Base-by-base conservation (phyloP, 441 rosid genomes). In the Pelargonium australe region DNA sequence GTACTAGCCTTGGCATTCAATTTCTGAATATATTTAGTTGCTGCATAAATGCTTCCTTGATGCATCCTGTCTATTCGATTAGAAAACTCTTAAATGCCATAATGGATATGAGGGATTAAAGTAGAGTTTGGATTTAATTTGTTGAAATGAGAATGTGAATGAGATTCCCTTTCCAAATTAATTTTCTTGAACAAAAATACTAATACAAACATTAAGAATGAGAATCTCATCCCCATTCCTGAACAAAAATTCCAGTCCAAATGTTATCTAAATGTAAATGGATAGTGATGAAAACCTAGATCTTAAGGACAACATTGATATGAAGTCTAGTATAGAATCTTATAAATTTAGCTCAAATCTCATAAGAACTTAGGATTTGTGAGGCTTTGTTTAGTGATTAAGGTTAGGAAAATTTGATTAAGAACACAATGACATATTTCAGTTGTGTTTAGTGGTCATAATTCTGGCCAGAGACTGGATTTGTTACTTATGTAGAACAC, bases 1-100 rank as follows among this genome's bases (percentile, higher is more conserved):
- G 99, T 89, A 80, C 53, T 65, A 0, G 14, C 72, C 75, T 69
- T 65, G 37, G 69, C 47, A 19, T 71, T 62, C 8, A 57, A 4
- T 65, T 63, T 78, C 73, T 65, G 70, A 57, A 23, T 31, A 31
- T 57, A 3, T 28, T 63, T 25, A 51, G 67, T 44, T 63, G 20
- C 64, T 43, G 40, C 41, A 13, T 62, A 68, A 53, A 73, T 63
- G 25, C 34, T 43, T 58, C 63, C 25, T 58, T 7, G 19, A 19
- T 20, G 63, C 31, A 17, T 55, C 61, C 20, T 58, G 20, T 8
- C 25, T 58, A 9, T 58, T 10, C 12, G 20, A 8, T 58, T 19
- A 58, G 63, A 7, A 58, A 20, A 58, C 34, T 58, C 10, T 12
- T 20, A 58, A 23, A 20, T 20, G 13, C 63, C 63, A 58, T 43